These are phyloP conservation scores for Dichotomocladium elegans DNA, from an alignment of 371 early-diverging fungal genomes.

Conservation along the genomic window DNA sequence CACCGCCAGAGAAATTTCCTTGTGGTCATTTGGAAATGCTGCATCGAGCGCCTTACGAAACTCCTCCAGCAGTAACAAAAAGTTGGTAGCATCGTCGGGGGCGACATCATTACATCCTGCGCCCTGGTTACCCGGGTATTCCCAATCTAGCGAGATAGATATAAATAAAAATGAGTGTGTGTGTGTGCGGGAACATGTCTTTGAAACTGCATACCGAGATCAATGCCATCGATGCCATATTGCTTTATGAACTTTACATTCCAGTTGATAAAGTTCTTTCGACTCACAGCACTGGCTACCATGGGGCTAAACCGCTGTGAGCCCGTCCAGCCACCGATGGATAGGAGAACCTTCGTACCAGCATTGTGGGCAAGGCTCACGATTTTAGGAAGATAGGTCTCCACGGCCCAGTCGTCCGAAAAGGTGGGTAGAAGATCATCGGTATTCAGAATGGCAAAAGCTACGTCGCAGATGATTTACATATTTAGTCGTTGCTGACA, in stretches of 20 bases:
- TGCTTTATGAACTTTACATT: constrained; percentile 43
- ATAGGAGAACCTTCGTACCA: constrained; percentile 62
- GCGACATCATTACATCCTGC: constrained; percentile 62
- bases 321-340: constrained; percentile 82
- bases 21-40: constrained; percentile 50
- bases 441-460: constrained; percentile 37
- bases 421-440: constrained; percentile 35
- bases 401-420: constrained; percentile 45
- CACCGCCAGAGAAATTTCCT: constrained; percentile 70
- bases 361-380: constrained; percentile 48
- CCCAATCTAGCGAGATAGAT: constrained; percentile 72
- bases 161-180: too few species aligned
- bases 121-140: constrained; percentile 74
- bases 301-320: constrained; percentile 61
- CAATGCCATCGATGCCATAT: constrained; percentile 53
- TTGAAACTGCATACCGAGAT: constrained; percentile 31
- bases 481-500: too few species aligned
- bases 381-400: constrained; percentile 35
- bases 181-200: neutral
- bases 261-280: constrained; percentile 57
- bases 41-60: constrained; percentile 59
- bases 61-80: constrained; percentile 51
- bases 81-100: constrained; percentile 49
- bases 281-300: constrained; percentile 29
- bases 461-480: constrained; percentile 15